Base-by-base conservation (phyloP, 148 eudicot genomes). In the Heliosperma pusillum region DNA sequence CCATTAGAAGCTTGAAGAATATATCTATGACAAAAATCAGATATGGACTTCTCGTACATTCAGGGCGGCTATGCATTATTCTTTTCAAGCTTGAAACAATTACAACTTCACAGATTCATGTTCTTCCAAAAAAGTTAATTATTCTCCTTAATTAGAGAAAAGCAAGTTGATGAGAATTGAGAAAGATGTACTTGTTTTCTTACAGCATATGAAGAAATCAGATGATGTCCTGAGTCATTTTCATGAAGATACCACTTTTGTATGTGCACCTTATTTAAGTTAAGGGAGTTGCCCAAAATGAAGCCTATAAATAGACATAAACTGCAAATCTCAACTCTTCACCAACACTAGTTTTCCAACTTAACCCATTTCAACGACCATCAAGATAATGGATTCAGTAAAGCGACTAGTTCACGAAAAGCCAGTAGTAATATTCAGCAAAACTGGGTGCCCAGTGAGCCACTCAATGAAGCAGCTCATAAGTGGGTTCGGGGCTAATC, bases 391-490 rank as follows among this genome's bases (percentile, higher is more conserved):
- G 81, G 81, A 78, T 24, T 10, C 9, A 24, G 81, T 78, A 21
- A 78, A 72, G 72, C 59, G 76, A 3, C 56, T 78, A 25, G 81
- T 78, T 26, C 68, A 72, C 7, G 73, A 78, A 27, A 78, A 52
- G 62, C 77, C 81, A 10, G 76, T 78, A 58, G 81, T 78, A 12
- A 78, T 78, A 0, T 78, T 78, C 77, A 73, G 73, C 29, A 78
- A 66, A 72, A 73, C 67, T 5, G 47, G 30, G 33, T 78, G 81
- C 44, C 75, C 75, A 15, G 75, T 77, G 22, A 61, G 80, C 42
- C 80, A 77, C 71, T 50, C 80, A 2, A 77, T 78, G 77, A 78
- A 22, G 66, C 76, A 72, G n/a, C 73, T 78, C 50, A 72, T 78
- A 6, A 40, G 52, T 11, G 59, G 77, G 0, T 78, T 72, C 45